A percentile compares a stretch with the other conserved stretches of the same genome.
Conservation (phyloP, 1,284 basidiomycete species). For the Papiliotrema nemorosa region DNA sequence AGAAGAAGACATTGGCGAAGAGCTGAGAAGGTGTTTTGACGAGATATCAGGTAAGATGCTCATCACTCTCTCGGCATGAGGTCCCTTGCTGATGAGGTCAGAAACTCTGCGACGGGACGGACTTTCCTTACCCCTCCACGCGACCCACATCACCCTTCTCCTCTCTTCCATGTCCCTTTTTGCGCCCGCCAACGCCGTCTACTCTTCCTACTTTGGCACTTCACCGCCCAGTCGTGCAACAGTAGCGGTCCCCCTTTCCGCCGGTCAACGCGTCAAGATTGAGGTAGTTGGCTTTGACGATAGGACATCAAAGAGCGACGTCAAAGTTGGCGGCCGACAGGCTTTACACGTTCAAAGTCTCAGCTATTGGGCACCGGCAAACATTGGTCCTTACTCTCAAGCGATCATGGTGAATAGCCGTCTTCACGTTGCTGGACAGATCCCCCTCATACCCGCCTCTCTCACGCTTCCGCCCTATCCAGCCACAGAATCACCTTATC, state of each 20-base stretch:
- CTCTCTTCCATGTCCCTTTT: slow-evolving; percentile 79
- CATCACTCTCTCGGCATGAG: neutral
- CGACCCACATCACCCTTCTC: slow-evolving; percentile 76
- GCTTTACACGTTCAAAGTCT: slow-evolving; percentile 90
- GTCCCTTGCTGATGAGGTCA: slow-evolving; percentile 32
- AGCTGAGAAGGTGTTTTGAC: slow-evolving; percentile 34
- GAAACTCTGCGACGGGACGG: slow-evolving; percentile 54
- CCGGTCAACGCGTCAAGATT: slow-evolving; percentile 60
- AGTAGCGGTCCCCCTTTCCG: slow-evolving; percentile 70
- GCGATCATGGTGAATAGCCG: slow-evolving; percentile 73
- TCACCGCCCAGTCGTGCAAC: slow-evolving; percentile 92
- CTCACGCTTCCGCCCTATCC: slow-evolving; percentile 64
- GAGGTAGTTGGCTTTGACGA: slow-evolving; percentile 68
- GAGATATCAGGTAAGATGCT: slow-evolving; percentile 19
- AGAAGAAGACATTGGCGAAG: slow-evolving; percentile 26
- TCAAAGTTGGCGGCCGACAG: slow-evolving; percentile 54
- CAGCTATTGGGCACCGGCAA: slow-evolving; percentile 98
- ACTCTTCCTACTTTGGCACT: slow-evolving; percentile 75
- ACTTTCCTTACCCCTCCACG: slow-evolving; percentile 58
- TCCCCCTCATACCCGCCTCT: slow-evolving; percentile 75
- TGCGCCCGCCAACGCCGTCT: slow-evolving; percentile 69
- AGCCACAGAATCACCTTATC: slow-evolving; percentile 20
- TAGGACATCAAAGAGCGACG: neutral
- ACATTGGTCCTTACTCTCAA: slow-evolving; percentile 98
- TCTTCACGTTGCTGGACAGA: slow-evolving; percentile 89